Percentiles rank a stretch among this genome's conserved stretches.
Evolutionary conservation across 1,139 yeast genomes (phyloP).

Genomic region (Pichia sp.): DNA sequence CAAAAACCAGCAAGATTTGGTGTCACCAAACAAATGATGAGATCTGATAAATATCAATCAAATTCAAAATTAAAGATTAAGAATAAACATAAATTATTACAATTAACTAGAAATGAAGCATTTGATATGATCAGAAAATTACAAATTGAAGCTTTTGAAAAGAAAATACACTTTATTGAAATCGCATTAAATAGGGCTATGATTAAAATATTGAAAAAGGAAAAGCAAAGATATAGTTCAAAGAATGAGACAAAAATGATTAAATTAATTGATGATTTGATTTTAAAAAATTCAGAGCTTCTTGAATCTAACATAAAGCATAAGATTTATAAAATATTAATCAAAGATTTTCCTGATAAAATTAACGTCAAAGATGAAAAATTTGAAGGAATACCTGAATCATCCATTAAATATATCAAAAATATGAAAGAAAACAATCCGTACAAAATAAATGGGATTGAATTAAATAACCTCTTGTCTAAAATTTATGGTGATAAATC

Average conservation of each 20-base stretch:
- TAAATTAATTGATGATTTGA: not conserved
- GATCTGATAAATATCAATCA: conserved; percentile 24
- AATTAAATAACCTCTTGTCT: conserved; percentile 44
- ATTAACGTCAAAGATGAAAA: conserved; percentile 10
- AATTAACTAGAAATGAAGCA: conserved; percentile 38
- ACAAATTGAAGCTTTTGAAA: conserved; percentile 40
- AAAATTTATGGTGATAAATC: conserved; percentile 53
- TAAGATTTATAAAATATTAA: conserved; percentile 17
- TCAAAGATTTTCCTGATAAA: conserved; percentile 14
- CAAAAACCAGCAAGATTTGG: conserved; percentile 44
- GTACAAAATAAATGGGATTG: conserved; percentile 41
- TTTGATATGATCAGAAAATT: conserved; percentile 37
- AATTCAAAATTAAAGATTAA: conserved; percentile 14
- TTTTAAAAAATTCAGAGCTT: conserved; percentile 1
- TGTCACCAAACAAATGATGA: conserved; percentile 46
- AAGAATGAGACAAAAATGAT: conserved; percentile 13
- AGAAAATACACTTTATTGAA: conserved; percentile 45
- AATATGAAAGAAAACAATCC: conserved; percentile 32
- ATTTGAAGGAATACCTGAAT: conserved; percentile 25
- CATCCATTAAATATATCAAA: conserved; percentile 26
- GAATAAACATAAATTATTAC: conserved; percentile 34
- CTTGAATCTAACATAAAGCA: conserved; percentile 10
- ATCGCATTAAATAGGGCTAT: conserved; percentile 29
- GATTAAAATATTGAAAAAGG: conserved; percentile 22
- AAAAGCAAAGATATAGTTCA: conserved; percentile 14